phyloP scores from a whole-genome alignment of 768 basidiomycete genomes.

The Trametes cingulata region DNA sequence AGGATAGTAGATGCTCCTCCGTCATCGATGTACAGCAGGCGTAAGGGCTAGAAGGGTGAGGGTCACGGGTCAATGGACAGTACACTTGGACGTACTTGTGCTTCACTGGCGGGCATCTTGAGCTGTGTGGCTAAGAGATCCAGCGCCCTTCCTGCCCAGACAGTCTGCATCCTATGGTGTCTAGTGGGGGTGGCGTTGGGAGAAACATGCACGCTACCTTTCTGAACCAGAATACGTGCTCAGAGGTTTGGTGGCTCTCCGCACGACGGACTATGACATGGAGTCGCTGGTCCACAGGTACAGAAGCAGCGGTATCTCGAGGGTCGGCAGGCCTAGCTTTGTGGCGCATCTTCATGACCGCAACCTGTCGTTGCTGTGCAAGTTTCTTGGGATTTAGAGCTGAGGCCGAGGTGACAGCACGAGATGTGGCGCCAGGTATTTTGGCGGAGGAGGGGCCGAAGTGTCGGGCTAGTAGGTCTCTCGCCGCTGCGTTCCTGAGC shows the following conservation, averaged over 20 bases:
- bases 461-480: conserved; percentile 53
- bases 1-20: conserved; percentile 35
- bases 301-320: conserved; percentile 48
- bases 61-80: background rate
- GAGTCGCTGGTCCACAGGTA: conserved; percentile 57
- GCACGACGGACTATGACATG: conserved; percentile 50
- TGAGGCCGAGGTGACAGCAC: background rate
- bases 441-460: conserved; percentile 38
- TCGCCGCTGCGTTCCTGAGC: conserved; percentile 49
- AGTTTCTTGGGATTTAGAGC: conserved; percentile 54
- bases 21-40: conserved; percentile 34
- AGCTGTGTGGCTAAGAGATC: conserved; percentile 52
- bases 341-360: conserved; percentile 76
- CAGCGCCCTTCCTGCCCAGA: conserved; percentile 60
- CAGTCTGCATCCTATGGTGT: conserved; percentile 38
- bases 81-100: conserved; percentile 32
- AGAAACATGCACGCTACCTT: conserved; percentile 50
- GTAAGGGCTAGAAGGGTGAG: conserved; percentile 39
- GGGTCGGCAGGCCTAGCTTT: conserved; percentile 63
- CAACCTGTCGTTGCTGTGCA: conserved; percentile 56
- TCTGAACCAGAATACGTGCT: conserved; percentile 65
- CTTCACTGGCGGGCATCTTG: conserved; percentile 32
- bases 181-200: background rate
- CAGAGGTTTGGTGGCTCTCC: conserved; percentile 32
- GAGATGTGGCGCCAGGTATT: conserved; percentile 7